phyloP scores from a whole-genome alignment of 2,329 filamentous ascomycete species.

The Ophiostoma triangulosporum region DNA sequence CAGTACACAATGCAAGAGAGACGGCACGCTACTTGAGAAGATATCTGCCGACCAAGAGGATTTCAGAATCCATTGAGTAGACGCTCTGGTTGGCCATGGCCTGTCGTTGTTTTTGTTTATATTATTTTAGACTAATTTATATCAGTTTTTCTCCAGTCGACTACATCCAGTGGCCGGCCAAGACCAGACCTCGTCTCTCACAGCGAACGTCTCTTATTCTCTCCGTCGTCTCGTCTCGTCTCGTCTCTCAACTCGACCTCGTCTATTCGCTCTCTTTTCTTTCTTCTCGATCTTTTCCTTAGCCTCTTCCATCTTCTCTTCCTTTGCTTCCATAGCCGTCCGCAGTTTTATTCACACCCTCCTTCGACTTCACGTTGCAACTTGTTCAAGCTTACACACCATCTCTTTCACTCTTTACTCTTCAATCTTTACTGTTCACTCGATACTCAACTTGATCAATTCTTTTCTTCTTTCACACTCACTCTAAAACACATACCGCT shows the following conservation, averaged over 20 bases:
- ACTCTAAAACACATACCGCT: neutral
- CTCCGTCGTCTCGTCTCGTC: constrained; percentile 7
- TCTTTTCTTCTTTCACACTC: neutral
- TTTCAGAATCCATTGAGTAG: neutral
- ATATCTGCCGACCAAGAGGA: too few relatives aligned
- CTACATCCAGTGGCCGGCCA: neutral
- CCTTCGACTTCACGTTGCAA: neutral
- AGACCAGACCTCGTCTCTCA: constrained; percentile 3
- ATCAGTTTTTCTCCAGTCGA: neutral
- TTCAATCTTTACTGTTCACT: neutral
- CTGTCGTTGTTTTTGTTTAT: neutral
- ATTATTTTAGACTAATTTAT: neutral
- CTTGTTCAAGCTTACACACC: neutral
- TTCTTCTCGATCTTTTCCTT: neutral
- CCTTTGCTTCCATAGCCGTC: constrained; percentile 10
- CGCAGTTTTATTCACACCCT: neutral
- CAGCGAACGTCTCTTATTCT: constrained; percentile 3
- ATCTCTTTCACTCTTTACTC: neutral
- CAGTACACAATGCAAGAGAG: too few relatives aligned
- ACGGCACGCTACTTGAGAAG: too few relatives aligned
- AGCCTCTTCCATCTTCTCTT: neutral
- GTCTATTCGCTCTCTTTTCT: neutral
- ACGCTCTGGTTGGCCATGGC: neutral
- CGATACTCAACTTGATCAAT: neutral
- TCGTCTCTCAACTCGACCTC: neutral